Evolutionary conservation across 257 asterid genomes (phyloP).

Genomic region (Hygrophila difformis): DNA sequence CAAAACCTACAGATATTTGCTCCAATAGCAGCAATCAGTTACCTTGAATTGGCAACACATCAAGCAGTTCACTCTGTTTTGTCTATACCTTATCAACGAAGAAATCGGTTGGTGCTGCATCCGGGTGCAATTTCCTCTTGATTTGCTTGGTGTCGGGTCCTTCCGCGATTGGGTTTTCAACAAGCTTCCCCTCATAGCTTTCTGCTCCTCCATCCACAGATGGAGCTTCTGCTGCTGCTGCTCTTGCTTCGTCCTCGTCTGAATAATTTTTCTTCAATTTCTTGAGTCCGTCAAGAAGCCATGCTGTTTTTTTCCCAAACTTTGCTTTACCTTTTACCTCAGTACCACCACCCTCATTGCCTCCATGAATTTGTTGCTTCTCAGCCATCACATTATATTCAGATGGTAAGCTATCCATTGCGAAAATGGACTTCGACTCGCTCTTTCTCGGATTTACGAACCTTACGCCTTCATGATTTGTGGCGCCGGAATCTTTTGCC

Average conservation of each 20-base stretch:
- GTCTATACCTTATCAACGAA: constrained; percentile 62
- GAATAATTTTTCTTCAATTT: constrained; percentile 64
- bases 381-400: constrained; percentile 2
- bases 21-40: background rate
- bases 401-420: constrained; percentile 18
- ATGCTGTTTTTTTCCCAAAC: constrained; percentile 40
- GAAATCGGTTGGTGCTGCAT: constrained; percentile 65
- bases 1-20: constrained; percentile 36
- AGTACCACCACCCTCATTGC: constrained; percentile 13
- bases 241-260: constrained; percentile 45
- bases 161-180: constrained; percentile 44
- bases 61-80: background rate
- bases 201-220: constrained; percentile 23
- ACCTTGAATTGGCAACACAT: background rate
- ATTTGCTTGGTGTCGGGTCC: constrained; percentile 57
- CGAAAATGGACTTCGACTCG: constrained; percentile 22
- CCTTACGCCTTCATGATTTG: constrained; percentile 17
- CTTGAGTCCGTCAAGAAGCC: constrained; percentile 72
- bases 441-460: constrained; percentile 6
- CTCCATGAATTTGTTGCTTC: constrained; percentile 25
- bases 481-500: constrained; percentile 29
- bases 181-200: constrained; percentile 29
- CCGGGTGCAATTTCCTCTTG: constrained; percentile 61
- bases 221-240: too few relatives aligned
- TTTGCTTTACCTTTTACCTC: too few relatives aligned